Conservation (phyloP, 306 rosid species). For the Prunus davidiana region DNA sequence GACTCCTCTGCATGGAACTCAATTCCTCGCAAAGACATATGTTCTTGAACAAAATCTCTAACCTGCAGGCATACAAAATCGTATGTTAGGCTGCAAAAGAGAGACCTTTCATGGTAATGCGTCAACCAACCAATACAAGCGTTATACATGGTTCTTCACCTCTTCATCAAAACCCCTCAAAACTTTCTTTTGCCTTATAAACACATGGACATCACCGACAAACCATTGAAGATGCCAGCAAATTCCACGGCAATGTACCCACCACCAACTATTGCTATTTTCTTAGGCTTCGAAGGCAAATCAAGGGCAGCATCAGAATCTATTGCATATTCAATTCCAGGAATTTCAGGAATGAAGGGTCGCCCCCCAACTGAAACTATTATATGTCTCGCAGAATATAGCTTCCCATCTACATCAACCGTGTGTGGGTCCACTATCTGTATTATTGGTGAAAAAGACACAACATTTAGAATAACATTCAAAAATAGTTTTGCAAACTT, state of each 20-base stretch:
- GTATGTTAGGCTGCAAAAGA: slow-evolving; percentile 21
- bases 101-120: not conserved
- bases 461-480: not conserved
- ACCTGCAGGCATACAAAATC: slow-evolving; percentile 48
- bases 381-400: slow-evolving; percentile 82
- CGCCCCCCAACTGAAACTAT: slow-evolving; percentile 83
- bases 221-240: slow-evolving; percentile 94
- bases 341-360: slow-evolving; percentile 91
- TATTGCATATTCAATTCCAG: slow-evolving; percentile 82
- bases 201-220: slow-evolving; percentile 74
- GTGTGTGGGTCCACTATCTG: slow-evolving; percentile 91
- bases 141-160: slow-evolving; percentile 41
- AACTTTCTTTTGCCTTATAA: slow-evolving; percentile 83
- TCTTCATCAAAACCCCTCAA: slow-evolving; percentile 97
- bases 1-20: slow-evolving; percentile 79
- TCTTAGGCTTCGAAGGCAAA: slow-evolving; percentile 79
- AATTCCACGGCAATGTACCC: slow-evolving; percentile 97
- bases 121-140: slow-evolving; percentile 1
- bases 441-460: slow-evolving; percentile 20
- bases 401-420: slow-evolving; percentile 77
- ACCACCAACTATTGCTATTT: slow-evolving; percentile 96
- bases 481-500: not conserved
- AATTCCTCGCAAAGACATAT: slow-evolving; percentile 86
- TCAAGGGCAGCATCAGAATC: slow-evolving; percentile 98
- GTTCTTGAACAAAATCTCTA: slow-evolving; percentile 81